Conservation (phyloP, 1,284 basidiomycete species). For the Puccinia hordei region DNA sequence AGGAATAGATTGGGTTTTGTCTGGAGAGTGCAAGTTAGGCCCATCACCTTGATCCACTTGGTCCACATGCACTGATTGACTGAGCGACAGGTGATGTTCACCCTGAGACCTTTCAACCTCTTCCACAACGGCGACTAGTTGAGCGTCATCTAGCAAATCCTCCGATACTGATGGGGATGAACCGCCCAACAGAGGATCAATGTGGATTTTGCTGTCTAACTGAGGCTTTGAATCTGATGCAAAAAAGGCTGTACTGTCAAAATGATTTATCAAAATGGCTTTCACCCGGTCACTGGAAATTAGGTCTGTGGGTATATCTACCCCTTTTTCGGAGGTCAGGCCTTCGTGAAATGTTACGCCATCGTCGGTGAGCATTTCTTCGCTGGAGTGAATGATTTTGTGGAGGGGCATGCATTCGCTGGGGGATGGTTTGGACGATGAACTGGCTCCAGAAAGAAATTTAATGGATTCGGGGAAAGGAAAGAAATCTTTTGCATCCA, state of each 20-base stretch:
- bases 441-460: not conserved
- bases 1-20: not conserved
- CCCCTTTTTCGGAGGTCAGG: not conserved
- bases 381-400: not conserved
- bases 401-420: not conserved
- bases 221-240: not conserved
- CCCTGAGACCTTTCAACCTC: slow-evolving; percentile 25
- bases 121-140: slow-evolving; percentile 4
- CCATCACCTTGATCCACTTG: not conserved
- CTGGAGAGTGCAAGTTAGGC: not conserved
- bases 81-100: not conserved
- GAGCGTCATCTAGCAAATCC: slow-evolving; percentile 1
- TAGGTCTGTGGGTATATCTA: not conserved
- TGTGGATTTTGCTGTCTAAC: slow-evolving; percentile 7
- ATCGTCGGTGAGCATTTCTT: not conserved
- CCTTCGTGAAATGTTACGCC: not conserved
- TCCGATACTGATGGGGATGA: slow-evolving; percentile 9
- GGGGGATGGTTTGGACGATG: not conserved
- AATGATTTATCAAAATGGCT: not conserved
- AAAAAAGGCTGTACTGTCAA: too few species aligned
- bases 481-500: slow-evolving; percentile 27
- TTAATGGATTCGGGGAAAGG: not conserved
- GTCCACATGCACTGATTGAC: not conserved
- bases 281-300: slow-evolving; percentile 8
- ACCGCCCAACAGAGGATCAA: slow-evolving; percentile 9